These are phyloP conservation scores for Saccharomyces hybrid DNA, from an alignment of 1,139 yeast genomes.

Conservation along the genomic window DNA sequence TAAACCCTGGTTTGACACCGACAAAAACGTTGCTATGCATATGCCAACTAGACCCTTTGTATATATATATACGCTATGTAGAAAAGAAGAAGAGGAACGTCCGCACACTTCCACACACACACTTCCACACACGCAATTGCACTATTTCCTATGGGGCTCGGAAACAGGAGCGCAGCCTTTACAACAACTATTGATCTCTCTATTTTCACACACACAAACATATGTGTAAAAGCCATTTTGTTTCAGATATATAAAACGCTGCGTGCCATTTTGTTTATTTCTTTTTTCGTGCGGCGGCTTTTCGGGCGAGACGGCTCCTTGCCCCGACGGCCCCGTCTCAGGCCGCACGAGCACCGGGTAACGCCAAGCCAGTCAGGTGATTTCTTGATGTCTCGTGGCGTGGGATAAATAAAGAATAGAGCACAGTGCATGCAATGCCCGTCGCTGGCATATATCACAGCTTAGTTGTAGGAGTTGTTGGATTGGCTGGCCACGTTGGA, in stretches of 20 bases:
- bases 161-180: background rate
- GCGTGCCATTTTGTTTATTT: background rate
- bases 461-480: background rate
- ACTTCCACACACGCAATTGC: background rate
- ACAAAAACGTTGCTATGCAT: constrained; percentile 31
- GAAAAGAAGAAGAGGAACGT: background rate
- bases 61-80: background rate
- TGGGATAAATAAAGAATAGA: background rate
- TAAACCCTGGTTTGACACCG: constrained; percentile 27
- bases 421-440: background rate
- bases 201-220: background rate
- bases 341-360: background rate
- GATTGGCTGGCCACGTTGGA: background rate
- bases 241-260: background rate
- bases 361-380: background rate
- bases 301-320: background rate
- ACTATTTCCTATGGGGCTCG: background rate
- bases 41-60: constrained; percentile 1
- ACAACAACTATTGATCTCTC: background rate
- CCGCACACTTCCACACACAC: background rate
- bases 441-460: background rate
- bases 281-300: background rate
- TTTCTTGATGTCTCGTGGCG: background rate
- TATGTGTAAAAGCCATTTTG: background rate
- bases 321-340: background rate